phyloP scores from a whole-genome alignment of 2,329 filamentous ascomycete species.

The Fusarium nanum region DNA sequence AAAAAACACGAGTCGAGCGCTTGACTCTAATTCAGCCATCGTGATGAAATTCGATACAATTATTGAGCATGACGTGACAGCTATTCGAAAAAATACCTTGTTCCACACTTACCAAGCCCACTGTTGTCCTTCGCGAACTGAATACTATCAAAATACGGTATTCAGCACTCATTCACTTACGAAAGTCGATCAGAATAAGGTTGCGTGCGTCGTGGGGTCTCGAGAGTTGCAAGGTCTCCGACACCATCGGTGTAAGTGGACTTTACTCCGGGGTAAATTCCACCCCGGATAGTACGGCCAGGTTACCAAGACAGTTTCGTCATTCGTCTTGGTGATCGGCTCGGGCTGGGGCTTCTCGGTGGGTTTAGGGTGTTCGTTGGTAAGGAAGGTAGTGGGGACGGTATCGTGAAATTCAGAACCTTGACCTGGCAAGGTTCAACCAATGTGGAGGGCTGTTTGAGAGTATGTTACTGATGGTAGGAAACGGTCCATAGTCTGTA shows the following conservation, averaged over 20 bases:
- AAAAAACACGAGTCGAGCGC: too few species aligned
- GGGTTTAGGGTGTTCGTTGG: not conserved
- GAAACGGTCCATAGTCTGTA: not conserved
- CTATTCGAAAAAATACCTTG: conserved; percentile 12
- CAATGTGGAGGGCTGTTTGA: not conserved
- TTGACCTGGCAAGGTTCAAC: not conserved
- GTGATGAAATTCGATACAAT: conserved; percentile 12
- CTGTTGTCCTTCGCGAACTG: conserved; percentile 19
- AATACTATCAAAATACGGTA: not conserved
- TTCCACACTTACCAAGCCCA: conserved; percentile 11
- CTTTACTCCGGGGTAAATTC: not conserved
- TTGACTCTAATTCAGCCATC: not conserved
- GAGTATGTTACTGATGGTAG: not conserved
- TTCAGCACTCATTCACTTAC: not conserved
- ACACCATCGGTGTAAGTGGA: conserved; percentile 1
- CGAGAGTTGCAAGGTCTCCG: not conserved
- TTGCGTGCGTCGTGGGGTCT: not conserved
- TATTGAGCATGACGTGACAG: conserved; percentile 13
- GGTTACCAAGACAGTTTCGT: conserved; percentile 3
- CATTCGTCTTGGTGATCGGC: not conserved
- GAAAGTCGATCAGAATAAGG: not conserved
- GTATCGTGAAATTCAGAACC: not conserved
- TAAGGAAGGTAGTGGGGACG: conserved; percentile 19
- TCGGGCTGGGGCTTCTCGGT: not conserved
- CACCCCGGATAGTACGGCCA: not conserved